phyloP scores from a whole-genome alignment of 1,284 basidiomycete species.

The Anthracocystis walkeri region DNA sequence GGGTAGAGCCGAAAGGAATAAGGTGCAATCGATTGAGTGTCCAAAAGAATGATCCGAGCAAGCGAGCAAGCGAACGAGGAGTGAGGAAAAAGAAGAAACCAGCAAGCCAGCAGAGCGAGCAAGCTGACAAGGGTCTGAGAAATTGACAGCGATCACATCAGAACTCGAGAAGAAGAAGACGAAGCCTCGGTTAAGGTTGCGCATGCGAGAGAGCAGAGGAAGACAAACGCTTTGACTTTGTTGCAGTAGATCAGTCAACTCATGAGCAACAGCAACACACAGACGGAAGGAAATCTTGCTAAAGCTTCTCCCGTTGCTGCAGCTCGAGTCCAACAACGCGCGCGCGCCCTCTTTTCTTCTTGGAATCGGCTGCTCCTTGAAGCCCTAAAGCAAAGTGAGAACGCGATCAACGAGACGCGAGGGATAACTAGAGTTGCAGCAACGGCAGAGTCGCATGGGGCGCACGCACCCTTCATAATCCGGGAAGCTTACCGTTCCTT shows the following conservation, averaged over 20 bases:
- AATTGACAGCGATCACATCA: constrained; percentile 9
- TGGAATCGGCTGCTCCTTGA: not conserved
- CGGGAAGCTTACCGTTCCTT: no score
- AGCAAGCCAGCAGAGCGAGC: not conserved
- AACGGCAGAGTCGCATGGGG: no score
- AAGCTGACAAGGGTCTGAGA: not conserved
- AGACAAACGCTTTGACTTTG: not conserved
- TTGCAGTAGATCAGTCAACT: not conserved
- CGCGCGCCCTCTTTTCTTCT: not conserved
- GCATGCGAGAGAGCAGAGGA: not conserved
- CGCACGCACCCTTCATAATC: no score
- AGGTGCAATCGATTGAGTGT: not conserved
- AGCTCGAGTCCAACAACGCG: constrained; percentile 10
- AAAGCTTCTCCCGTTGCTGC: not conserved
- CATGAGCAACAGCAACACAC: not conserved
- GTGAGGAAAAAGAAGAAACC: not conserved
- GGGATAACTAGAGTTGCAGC: no score
- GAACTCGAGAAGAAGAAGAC: not conserved
- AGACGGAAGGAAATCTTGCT: not conserved
- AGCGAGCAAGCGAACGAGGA: not conserved
- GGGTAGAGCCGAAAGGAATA: not conserved
- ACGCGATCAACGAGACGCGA: not conserved
- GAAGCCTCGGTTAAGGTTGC: not conserved
- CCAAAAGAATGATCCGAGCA: not conserved
- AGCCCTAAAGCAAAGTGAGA: no score